These are phyloP conservation scores for Nannochloris sp. DNA, from an alignment of 139 green algal genomes.

Conservation along the genomic window DNA sequence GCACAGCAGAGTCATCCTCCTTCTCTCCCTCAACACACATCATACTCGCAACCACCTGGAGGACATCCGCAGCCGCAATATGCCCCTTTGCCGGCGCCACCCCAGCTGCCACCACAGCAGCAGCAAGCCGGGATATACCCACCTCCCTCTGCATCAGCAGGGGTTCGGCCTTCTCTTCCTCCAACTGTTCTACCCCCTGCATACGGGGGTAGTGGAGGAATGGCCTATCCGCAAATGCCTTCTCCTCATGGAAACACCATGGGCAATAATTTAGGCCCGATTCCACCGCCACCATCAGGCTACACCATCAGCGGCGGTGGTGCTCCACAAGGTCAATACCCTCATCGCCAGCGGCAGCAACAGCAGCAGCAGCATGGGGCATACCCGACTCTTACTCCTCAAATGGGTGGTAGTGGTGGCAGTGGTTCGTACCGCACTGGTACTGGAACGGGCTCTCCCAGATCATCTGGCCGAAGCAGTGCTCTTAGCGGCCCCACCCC, in stretches of 20 bases:
- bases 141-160: neutral
- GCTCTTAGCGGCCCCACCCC: neutral
- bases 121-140: slow-evolving; percentile 8
- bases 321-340: no score
- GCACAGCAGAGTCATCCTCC: neutral
- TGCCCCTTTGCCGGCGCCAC: neutral
- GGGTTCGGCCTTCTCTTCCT: neutral
- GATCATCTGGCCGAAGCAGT: neutral
- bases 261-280: neutral
- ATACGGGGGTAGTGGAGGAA: no score
- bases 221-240: slow-evolving; percentile 3
- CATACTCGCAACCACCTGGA: neutral
- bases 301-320: no score
- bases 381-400: neutral
- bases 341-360: no score
- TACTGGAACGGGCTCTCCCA: no score
- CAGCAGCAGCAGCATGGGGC: no score
- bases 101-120: neutral
- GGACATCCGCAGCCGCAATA: neutral
- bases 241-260: slow-evolving; percentile 2
- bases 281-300: slow-evolving; percentile 18
- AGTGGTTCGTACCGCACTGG: no score
- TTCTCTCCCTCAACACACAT: neutral
- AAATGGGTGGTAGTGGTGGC: neutral
- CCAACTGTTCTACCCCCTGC: no score